Conservation (phyloP, 1,284 basidiomycete genomes). For the Bjerkandera adusta region DNA sequence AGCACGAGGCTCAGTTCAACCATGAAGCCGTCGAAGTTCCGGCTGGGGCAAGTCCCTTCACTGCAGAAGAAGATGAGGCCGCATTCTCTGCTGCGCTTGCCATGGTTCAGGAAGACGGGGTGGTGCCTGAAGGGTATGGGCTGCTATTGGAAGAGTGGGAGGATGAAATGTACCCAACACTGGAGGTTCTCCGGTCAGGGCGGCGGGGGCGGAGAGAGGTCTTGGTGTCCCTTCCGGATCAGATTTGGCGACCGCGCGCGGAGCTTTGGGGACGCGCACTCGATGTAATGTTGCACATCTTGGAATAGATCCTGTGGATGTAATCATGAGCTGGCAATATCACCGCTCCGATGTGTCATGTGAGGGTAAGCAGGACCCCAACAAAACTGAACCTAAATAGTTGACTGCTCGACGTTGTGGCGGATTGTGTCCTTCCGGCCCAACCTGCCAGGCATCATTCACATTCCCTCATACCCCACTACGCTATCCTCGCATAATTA, state of each 20-base stretch:
- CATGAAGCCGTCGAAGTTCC: constrained; percentile 1
- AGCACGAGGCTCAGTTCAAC: not conserved
- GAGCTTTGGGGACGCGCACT: constrained; percentile 1
- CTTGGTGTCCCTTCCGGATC: not conserved
- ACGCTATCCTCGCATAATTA: too few species aligned
- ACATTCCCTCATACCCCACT: too few species aligned
- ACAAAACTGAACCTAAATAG: too few species aligned
- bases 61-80: not conserved
- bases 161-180: not conserved
- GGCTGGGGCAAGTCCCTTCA: not conserved
- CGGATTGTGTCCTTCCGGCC: too few species aligned
- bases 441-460: too few species aligned
- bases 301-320: too few species aligned
- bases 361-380: too few species aligned
- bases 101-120: not conserved
- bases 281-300: too few species aligned
- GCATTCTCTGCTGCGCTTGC: not conserved
- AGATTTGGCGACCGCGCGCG: constrained; percentile 1
- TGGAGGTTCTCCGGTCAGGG: not conserved
- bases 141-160: constrained; percentile 1
- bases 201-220: not conserved
- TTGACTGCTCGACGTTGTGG: too few species aligned
- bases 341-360: too few species aligned
- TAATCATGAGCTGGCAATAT: too few species aligned
- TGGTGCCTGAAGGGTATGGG: not conserved